phyloP scores from a whole-genome alignment of 2,329 filamentous ascomycete genomes.

The Cladophialophora psammophila region DNA sequence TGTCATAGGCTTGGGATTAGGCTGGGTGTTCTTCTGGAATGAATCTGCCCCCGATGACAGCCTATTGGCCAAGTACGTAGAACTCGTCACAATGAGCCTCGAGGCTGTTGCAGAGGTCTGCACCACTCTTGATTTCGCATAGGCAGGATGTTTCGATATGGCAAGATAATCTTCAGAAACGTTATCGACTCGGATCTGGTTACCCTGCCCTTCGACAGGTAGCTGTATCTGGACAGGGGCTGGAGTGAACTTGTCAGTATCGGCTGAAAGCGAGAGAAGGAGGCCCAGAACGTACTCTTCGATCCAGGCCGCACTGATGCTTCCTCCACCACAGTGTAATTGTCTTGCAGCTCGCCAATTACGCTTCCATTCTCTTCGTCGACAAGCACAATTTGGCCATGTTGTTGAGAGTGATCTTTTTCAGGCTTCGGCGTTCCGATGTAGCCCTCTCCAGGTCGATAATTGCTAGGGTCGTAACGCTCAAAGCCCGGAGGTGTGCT shows the following conservation, averaged over 20 bases:
- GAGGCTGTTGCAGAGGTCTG: constrained; percentile 87
- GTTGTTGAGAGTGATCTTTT: constrained; percentile 44
- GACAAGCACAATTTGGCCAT: constrained; percentile 86
- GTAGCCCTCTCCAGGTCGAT: constrained; percentile 80
- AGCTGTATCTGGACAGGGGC: constrained; percentile 59
- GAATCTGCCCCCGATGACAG: constrained; percentile 78
- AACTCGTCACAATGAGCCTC: constrained; percentile 87
- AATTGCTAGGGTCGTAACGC: constrained; percentile 81
- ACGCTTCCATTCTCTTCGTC: constrained; percentile 97
- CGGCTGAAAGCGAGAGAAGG: background rate
- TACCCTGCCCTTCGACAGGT: constrained; percentile 55
- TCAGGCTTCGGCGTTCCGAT: constrained; percentile 50
- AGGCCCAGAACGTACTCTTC: constrained; percentile 69
- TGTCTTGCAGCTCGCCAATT: constrained; percentile 86
- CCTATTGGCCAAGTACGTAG: constrained; percentile 77
- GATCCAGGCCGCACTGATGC: constrained; percentile 79
- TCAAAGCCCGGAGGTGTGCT: constrained; percentile 61
- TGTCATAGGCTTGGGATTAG: constrained; percentile 79
- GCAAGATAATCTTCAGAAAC: constrained; percentile 69
- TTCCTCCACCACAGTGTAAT: constrained; percentile 81
- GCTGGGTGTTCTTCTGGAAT: constrained; percentile 82
- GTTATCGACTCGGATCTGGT: constrained; percentile 56
- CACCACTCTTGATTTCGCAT: constrained; percentile 84
- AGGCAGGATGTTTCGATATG: constrained; percentile 85
- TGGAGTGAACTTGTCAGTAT: constrained; percentile 43